Percentiles rank a stretch among this genome's conserved stretches.
phyloP scores from a whole-genome alignment of 768 basidiomycete species.

The Leucogyrophana mollusca region DNA sequence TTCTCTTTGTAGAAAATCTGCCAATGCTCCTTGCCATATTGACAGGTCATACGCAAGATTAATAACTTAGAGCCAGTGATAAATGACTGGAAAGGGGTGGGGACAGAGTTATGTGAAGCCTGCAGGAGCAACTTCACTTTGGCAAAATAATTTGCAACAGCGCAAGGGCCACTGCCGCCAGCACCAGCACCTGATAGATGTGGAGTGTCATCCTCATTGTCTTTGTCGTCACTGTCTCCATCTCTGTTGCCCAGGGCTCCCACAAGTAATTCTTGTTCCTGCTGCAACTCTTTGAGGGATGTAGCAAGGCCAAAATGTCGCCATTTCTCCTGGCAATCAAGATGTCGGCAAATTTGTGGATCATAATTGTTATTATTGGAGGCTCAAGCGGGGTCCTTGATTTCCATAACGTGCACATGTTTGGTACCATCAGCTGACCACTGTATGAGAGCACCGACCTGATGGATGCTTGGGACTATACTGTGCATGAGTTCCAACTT shows the following conservation, averaged over 20 bases:
- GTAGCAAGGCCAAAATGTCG: slow-evolving; percentile 18
- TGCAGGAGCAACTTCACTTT: no score
- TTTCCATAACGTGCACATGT: neutral
- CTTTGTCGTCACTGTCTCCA: no score
- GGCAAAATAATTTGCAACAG: no score
- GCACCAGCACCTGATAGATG: no score
- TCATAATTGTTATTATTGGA: slow-evolving; percentile 5
- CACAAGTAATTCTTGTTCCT: no score
- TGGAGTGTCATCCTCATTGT: no score
- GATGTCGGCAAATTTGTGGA: neutral
- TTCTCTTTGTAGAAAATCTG: slow-evolving; percentile 12
- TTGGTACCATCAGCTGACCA: slow-evolving; percentile 7
- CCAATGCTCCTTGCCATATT: slow-evolving; percentile 20
- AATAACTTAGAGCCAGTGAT: slow-evolving; percentile 14
- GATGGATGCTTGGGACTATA: slow-evolving; percentile 1
- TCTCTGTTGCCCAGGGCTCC: no score
- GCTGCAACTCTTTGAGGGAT: neutral
- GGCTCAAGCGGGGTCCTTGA: slow-evolving; percentile 3
- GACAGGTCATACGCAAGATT: slow-evolving; percentile 22
- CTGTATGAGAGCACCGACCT: slow-evolving; percentile 2
- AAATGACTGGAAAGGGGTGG: slow-evolving; percentile 15
- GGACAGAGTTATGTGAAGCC: no score
- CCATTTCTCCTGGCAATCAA: slow-evolving; percentile 3
- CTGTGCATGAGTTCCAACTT: slow-evolving; percentile 10
- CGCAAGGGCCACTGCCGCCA: no score